Evolutionary conservation across 169 alveolate species (phyloP).

Genomic region (Eimeria nieschulzi): DNA sequence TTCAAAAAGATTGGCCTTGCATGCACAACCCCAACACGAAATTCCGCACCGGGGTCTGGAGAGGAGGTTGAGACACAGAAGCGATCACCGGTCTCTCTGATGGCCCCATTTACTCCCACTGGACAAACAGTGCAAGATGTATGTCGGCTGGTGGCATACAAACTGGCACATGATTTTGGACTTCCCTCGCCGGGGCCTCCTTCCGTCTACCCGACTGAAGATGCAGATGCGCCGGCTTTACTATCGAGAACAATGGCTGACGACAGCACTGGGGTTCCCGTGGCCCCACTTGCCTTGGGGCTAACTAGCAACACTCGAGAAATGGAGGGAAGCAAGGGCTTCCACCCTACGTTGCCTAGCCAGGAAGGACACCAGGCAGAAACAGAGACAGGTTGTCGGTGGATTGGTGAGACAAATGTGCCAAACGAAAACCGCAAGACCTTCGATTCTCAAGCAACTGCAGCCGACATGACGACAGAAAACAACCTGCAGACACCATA

Average conservation of each 20-base stretch:
- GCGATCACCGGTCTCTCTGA: slow-evolving; percentile 43
- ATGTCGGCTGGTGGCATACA: slow-evolving; percentile 55
- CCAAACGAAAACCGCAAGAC: neutral
- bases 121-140: slow-evolving; percentile 67
- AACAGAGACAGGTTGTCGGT: neutral
- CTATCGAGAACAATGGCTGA: neutral
- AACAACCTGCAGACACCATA: neutral
- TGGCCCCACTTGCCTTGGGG: neutral
- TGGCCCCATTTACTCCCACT: slow-evolving; percentile 54
- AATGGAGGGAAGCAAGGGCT: neutral
- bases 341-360: neutral
- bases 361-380: neutral
- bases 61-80: neutral
- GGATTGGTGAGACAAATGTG: neutral
- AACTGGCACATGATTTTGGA: slow-evolving; percentile 59
- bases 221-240: neutral
- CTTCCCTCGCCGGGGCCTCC: slow-evolving; percentile 39
- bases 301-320: neutral
- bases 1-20: slow-evolving; percentile 69
- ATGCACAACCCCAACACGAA: slow-evolving; percentile 19
- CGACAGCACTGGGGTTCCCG: neutral
- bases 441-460: neutral
- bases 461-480: neutral
- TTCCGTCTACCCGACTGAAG: neutral
- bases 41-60: neutral